phyloP scores from a whole-genome alignment of 768 basidiomycete genomes.

The Tricholoma saponaceum region DNA sequence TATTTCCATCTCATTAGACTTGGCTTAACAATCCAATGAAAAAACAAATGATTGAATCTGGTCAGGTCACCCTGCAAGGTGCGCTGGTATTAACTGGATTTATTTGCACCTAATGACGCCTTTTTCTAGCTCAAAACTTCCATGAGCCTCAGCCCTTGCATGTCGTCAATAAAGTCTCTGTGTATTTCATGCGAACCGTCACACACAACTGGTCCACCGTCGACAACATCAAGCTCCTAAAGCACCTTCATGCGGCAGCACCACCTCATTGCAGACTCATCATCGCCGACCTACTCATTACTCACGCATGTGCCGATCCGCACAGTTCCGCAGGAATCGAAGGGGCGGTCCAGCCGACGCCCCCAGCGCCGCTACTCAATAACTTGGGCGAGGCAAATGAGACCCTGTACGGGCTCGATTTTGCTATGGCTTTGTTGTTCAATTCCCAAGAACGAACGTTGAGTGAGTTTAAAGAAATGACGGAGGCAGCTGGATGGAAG shows the following conservation, averaged over 20 bases:
- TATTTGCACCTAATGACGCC: neutral
- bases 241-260: constrained; percentile 25
- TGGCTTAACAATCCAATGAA: neutral
- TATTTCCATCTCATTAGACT: constrained; percentile 1
- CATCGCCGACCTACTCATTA: constrained; percentile 29
- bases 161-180: constrained; percentile 22
- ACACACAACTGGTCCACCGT: constrained; percentile 55
- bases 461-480: neutral
- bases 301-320: constrained; percentile 16
- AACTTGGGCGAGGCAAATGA: neutral
- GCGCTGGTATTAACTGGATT: neutral
- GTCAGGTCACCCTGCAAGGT: constrained; percentile 7
- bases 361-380: neutral
- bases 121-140: constrained; percentile 43
- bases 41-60: neutral
- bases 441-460: neutral
- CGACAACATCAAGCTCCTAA: constrained; percentile 21
- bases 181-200: constrained; percentile 48
- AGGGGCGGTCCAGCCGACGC: neutral
- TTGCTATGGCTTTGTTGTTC: neutral
- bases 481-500: neutral
- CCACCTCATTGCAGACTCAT: constrained; percentile 24
- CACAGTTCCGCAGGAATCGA: neutral
- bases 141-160: constrained; percentile 38
- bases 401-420: neutral